Conservation (phyloP, 2,329 filamentous ascomycete species). For the Epichloe sylvatica region DNA sequence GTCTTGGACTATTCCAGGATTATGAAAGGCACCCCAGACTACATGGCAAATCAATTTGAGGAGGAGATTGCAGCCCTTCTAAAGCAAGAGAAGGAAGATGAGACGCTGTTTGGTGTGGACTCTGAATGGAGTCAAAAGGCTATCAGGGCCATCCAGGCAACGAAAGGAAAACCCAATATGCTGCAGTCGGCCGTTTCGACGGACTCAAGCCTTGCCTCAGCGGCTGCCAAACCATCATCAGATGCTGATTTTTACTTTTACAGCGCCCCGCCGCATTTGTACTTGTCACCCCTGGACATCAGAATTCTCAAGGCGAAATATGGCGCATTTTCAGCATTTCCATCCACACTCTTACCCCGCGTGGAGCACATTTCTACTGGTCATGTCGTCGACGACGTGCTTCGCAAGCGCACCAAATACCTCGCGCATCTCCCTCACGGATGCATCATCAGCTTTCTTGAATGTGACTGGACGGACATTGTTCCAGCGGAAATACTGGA, state of each 20-base stretch:
- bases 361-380: conserved; percentile 83
- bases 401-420: conserved; percentile 76
- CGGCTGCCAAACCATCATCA: conserved; percentile 13
- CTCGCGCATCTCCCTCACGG: conserved; percentile 74
- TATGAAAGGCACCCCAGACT: conserved; percentile 85
- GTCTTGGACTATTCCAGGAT: conserved; percentile 89
- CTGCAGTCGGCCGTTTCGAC: conserved; percentile 20
- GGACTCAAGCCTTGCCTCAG: conserved; percentile 4
- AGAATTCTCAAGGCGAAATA: conserved; percentile 84
- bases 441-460: conserved; percentile 81
- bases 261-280: conserved; percentile 73
- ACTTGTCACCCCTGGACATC: conserved; percentile 81
- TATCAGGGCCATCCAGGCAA: conserved; percentile 55
- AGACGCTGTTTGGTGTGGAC: conserved; percentile 81
- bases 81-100: conserved; percentile 73
- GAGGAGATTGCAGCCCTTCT: conserved; percentile 62
- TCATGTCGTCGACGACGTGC: conserved; percentile 71
- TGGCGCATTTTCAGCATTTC: conserved; percentile 68
- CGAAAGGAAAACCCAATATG: conserved; percentile 56
- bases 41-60: conserved; percentile 72
- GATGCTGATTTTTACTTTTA: conserved; percentile 68
- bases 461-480: conserved; percentile 91
- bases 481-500: conserved; percentile 63
- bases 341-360: conserved; percentile 70
- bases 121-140: conserved; percentile 87